Evolutionary conservation across 768 basidiomycete species (phyloP).

Genomic region (Kwoniella sp.): DNA sequence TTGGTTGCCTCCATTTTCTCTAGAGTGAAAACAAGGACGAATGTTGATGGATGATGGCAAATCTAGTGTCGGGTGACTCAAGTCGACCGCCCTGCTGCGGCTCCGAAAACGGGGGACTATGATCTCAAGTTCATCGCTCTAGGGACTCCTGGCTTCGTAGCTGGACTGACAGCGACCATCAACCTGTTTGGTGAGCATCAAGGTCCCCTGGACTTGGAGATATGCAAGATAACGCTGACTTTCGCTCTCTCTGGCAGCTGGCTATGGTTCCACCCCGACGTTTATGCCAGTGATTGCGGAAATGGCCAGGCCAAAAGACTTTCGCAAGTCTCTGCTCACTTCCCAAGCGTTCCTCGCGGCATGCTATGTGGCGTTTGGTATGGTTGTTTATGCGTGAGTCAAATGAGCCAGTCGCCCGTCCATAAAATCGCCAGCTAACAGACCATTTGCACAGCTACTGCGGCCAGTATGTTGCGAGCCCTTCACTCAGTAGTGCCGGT

Average conservation of each 20-base stretch:
- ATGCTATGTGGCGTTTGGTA: slow-evolving; percentile 24
- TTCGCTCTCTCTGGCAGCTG: too few species aligned
- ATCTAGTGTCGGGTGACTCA: slow-evolving; percentile 28
- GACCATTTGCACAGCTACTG: slow-evolving; percentile 26
- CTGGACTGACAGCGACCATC: too few species aligned
- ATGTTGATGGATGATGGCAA: too few species aligned
- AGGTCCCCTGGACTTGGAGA: too few species aligned
- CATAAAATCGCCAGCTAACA: slow-evolving; percentile 13
- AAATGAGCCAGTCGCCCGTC: too few species aligned
- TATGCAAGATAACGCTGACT: too few species aligned
- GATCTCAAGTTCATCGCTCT: slow-evolving; percentile 20
- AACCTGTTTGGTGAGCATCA: too few species aligned
- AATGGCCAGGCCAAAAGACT: slow-evolving; percentile 49
- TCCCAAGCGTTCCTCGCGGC: slow-evolving; percentile 42
- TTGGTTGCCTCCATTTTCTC: too few species aligned
- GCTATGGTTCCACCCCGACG: slow-evolving; percentile 16
- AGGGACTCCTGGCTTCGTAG: too few species aligned
- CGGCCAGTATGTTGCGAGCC: slow-evolving; percentile 43
- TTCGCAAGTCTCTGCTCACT: slow-evolving; percentile 44
- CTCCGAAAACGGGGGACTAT: slow-evolving; percentile 23
- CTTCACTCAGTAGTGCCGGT: slow-evolving; percentile 48
- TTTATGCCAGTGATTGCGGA: slow-evolving; percentile 41
- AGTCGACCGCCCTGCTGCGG: slow-evolving; percentile 27
- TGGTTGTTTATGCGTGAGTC: too few species aligned
- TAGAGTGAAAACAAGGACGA: too few species aligned